Conservation (phyloP, 2,329 filamentous ascomycete species). For the Acrodontium crateriforme region DNA sequence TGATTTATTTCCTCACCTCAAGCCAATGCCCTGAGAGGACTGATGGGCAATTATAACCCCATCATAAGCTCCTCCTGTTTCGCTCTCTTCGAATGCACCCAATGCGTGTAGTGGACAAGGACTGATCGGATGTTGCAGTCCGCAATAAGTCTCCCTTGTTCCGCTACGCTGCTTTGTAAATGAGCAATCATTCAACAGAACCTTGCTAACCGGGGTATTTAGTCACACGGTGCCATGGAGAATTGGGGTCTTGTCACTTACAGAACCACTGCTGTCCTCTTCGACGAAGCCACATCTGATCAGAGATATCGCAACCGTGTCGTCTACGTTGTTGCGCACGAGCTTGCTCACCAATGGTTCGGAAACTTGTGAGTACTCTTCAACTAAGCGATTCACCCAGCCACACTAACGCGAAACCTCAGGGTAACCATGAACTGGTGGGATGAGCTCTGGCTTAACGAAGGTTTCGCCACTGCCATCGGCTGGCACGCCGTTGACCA, state of each 20-base stretch:
- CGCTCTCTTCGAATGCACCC: too few relatives aligned
- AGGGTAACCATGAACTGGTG: constrained; percentile 94
- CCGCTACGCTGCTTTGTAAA: too few relatives aligned
- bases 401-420: too few relatives aligned
- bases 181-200: too few relatives aligned
- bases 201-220: constrained; percentile 31
- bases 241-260: constrained; percentile 97
- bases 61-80: constrained; percentile 25
- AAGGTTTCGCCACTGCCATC: constrained; percentile 96
- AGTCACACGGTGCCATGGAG: constrained; percentile 71
- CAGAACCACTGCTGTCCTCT: constrained; percentile 80
- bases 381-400: too few relatives aligned
- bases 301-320: constrained; percentile 83
- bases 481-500: constrained; percentile 87
- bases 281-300: constrained; percentile 84
- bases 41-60: constrained; percentile 20
- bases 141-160: too few relatives aligned
- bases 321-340: constrained; percentile 95
- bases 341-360: constrained; percentile 94
- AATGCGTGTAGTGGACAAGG: too few relatives aligned
- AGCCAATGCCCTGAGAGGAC: constrained; percentile 1
- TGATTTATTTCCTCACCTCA: constrained; percentile 8
- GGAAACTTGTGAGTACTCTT: too few relatives aligned
- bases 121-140: too few relatives aligned
- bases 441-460: constrained; percentile 67